Evolutionary conservation across 2,329 filamentous ascomycete species (phyloP).

Genomic region (Allantophomopsis lycopodina): DNA sequence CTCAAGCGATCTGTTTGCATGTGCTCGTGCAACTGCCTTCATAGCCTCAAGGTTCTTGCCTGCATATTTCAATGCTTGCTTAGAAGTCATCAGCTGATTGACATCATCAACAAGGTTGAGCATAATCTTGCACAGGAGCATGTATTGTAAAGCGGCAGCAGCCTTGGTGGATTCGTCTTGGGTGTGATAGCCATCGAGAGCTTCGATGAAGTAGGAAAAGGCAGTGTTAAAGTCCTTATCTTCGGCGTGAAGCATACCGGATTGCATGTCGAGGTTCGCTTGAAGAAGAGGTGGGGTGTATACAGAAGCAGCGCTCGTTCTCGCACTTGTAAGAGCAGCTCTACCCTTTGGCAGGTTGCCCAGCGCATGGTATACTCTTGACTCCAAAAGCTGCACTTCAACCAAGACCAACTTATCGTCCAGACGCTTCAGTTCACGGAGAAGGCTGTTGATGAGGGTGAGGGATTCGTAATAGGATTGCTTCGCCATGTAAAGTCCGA

Average conservation of each 20-base stretch:
- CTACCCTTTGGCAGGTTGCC: constrained; percentile 94
- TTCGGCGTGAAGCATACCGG: constrained; percentile 95
- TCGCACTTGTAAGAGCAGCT: constrained; percentile 83
- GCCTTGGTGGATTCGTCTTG: constrained; percentile 81
- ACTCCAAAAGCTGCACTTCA: constrained; percentile 95
- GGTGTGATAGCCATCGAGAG: constrained; percentile 88
- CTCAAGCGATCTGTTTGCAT: constrained; percentile 88
- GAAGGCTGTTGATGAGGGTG: constrained; percentile 87
- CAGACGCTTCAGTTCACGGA: constrained; percentile 92
- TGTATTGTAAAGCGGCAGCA: constrained; percentile 97
- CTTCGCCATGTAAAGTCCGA: constrained; percentile 91
- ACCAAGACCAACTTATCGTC: constrained; percentile 98
- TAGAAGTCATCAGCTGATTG: constrained; percentile 84
- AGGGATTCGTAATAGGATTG: constrained; percentile 95
- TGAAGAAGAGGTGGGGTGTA: constrained; percentile 94
- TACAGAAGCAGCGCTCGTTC: constrained; percentile 90
- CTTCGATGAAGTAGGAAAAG: constrained; percentile 98
- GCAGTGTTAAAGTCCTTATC: constrained; percentile 99
- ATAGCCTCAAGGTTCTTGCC: constrained; percentile 95
- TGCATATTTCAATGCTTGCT: constrained; percentile 93
- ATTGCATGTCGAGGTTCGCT: constrained; percentile 97
- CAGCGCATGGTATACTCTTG: constrained; percentile 89
- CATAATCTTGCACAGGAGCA: constrained; percentile 99
- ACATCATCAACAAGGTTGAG: constrained; percentile 94
- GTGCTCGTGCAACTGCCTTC: constrained; percentile 94